These are phyloP conservation scores for Ustilago bromivora DNA, from an alignment of 1,284 basidiomycete genomes.

Conservation along the genomic window DNA sequence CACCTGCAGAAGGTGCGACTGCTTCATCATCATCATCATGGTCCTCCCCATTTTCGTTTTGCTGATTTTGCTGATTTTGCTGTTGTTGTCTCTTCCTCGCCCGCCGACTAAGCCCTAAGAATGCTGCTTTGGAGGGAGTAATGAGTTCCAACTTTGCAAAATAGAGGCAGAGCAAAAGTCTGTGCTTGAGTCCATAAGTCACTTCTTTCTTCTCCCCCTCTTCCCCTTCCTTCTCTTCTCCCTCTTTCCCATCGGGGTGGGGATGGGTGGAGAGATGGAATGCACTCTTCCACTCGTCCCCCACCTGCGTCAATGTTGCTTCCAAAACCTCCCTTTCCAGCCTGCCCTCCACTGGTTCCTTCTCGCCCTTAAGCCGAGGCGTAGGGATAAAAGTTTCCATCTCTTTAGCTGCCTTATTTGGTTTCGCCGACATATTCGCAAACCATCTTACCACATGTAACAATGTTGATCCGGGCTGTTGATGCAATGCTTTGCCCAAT, in stretches of 20 bases:
- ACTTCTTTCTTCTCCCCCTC: conserved; percentile 10
- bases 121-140: conserved; percentile 24
- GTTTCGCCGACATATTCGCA: conserved; percentile 17
- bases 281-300: conserved; percentile 44
- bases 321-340: conserved; percentile 29
- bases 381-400: conserved; percentile 35
- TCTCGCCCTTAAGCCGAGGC: conserved; percentile 13
- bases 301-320: conserved; percentile 33
- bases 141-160: conserved; percentile 44
- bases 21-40: not conserved
- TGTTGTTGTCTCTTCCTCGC: conserved; percentile 29
- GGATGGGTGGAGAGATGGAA: conserved; percentile 36
- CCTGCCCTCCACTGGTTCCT: conserved; percentile 5
- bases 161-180: conserved; percentile 41
- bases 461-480: conserved; percentile 44
- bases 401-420: conserved; percentile 30
- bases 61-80: conserved; percentile 10
- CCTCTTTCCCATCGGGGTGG: not conserved
- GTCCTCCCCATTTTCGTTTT: conserved; percentile 6
- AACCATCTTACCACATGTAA: conserved; percentile 46
- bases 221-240: conserved; percentile 5
- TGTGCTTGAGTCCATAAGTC: conserved; percentile 30
- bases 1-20: not conserved
- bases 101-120: conserved; percentile 30
- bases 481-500: conserved; percentile 41